Base-by-base conservation (phyloP, 768 basidiomycete genomes). In the Leucocoprinus birnbaumii region DNA sequence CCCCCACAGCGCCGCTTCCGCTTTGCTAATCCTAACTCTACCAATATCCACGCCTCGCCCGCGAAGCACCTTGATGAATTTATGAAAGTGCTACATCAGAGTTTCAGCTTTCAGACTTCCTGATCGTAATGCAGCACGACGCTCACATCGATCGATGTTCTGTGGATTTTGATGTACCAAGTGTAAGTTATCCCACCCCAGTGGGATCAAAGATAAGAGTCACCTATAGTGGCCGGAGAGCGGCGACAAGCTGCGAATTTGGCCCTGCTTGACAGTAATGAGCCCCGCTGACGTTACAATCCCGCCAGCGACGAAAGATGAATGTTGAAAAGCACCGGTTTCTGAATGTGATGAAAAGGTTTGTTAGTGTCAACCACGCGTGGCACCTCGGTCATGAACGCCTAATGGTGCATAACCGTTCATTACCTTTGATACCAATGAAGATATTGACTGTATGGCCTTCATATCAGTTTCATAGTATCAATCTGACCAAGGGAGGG, bases 221-320 rank as follows among this genome's bases (percentile, higher is more conserved):
- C 46, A 75, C 77, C 79, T 71, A 64, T 88, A 89, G 61, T 89
- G 87, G 0, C 86, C 87, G 2, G 82, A 84, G 3, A 86, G 70
- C 2, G 86, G 86, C 2, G 82, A 83, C 2, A 88, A 67, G 3
- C 75, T 82, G 55, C 82, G 76, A 46, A 87, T 80, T 16, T 78
- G 48, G 2, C 85, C 86, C 38, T 83, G 70, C 60, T 85, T 81
- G 22, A 87, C 83, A 0, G 81, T 77, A 52, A 88, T 84, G 40
- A 87, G 68, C 6, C 84, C 85, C 4, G 86, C 85, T 0, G 83
- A 84, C 3, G 84, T 84, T 5, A 86, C 84, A 34, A 80, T 65
- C 1, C 85, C 83, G 1, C 84, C 83, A 3, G 75, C 67, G 1
- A 79, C 67, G 58, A 84, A 82, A 0, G 84, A 84, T 0, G 85